phyloP scores from a whole-genome alignment of 2,329 filamentous ascomycete species.

The Arthrobotrys musiformis region DNA sequence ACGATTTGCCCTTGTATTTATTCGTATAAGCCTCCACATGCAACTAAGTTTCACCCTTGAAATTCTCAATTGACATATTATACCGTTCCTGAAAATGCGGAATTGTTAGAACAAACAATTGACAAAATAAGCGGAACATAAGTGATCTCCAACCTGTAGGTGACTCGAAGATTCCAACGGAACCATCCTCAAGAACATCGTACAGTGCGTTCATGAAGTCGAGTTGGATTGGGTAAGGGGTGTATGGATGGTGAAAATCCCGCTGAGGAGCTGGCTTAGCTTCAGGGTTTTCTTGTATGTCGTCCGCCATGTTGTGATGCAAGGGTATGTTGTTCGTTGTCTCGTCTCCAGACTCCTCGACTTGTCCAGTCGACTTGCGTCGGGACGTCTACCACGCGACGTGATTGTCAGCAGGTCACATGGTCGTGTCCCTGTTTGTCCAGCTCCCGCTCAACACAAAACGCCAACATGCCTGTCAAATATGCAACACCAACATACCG shows the following conservation, averaged over 20 bases:
- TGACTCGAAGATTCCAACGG: conserved; percentile 89
- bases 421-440: neutral
- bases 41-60: neutral
- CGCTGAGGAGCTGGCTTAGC: conserved; percentile 56
- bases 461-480: neutral
- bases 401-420: neutral
- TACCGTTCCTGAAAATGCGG: conserved; percentile 16
- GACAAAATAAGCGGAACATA: conserved; percentile 61
- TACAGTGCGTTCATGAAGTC: conserved; percentile 89
- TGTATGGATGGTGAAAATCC: conserved; percentile 87
- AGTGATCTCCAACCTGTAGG: conserved; percentile 76
- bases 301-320: neutral
- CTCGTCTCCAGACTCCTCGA: too few relatives aligned
- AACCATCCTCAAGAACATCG: conserved; percentile 78
- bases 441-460: neutral
- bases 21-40: neutral
- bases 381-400: neutral
- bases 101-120: conserved; percentile 4
- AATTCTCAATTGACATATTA: conserved; percentile 10
- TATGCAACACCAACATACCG: neutral
- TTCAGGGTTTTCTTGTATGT: neutral
- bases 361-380: too few relatives aligned
- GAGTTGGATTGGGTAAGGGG: conserved; percentile 86
- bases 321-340: neutral
- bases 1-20: conserved; percentile 77